phyloP scores from a whole-genome alignment of 192 early-diverging fungal species.

The Coemansia asiatica region DNA sequence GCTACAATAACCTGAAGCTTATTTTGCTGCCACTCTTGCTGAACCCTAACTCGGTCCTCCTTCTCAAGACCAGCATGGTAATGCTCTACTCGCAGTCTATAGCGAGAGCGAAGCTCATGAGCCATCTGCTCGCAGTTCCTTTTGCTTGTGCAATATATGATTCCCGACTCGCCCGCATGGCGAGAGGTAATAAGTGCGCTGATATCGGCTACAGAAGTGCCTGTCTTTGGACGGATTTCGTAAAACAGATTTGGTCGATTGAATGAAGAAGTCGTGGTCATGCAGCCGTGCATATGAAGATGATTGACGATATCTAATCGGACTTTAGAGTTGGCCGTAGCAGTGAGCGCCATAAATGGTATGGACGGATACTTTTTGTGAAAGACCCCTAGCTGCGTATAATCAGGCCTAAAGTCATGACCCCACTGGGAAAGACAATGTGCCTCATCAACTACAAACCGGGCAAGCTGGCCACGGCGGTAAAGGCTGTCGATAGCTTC shows the following conservation, averaged over 20 bases:
- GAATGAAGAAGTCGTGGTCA: constrained; percentile 79
- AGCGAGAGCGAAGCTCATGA: constrained; percentile 61
- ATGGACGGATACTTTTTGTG: constrained; percentile 70
- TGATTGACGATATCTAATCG: constrained; percentile 76
- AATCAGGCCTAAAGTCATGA: constrained; percentile 95
- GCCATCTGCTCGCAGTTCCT: constrained; percentile 80
- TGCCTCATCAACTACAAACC: constrained; percentile 96
- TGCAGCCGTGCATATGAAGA: constrained; percentile 69
- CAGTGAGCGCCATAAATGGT: constrained; percentile 92
- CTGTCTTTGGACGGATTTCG: constrained; percentile 65
- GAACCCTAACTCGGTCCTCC: constrained; percentile 72
- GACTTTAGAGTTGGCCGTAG: constrained; percentile 90
- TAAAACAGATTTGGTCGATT: constrained; percentile 85
- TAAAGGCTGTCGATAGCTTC: constrained; percentile 61
- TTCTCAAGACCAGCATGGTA: constrained; percentile 90
- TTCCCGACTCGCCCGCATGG: constrained; percentile 74
- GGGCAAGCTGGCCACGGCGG: constrained; percentile 63
- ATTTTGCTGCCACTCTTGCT: constrained; percentile 80
- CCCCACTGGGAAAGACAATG: constrained; percentile 98
- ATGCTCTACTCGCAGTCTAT: constrained; percentile 64
- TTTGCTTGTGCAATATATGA: constrained; percentile 88
- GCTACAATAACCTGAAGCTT: constrained; percentile 83
- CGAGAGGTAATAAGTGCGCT: constrained; percentile 63
- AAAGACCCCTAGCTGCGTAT: constrained; percentile 72
- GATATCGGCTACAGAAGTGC: constrained; percentile 71